Base-by-base conservation (phyloP, 2,329 filamentous ascomycete species). In the Claviceps arundinis region DNA sequence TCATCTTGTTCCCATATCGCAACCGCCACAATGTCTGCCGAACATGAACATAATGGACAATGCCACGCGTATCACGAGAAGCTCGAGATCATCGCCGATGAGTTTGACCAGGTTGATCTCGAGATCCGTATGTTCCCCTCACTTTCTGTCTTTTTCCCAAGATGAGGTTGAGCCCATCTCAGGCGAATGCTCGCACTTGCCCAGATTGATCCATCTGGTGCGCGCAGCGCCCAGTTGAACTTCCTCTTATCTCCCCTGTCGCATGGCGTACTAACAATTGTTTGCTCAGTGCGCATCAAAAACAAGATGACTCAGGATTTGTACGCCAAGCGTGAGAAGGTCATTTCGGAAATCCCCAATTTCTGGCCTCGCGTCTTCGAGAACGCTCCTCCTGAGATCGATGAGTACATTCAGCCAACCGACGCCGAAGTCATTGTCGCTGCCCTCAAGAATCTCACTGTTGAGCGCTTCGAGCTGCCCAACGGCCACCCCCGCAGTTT, bases 291-390 rank as follows among this genome's bases (percentile, higher is more conserved):
- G 63, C 84, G 86, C 63, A 77, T 85, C 63, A 84, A 90, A 67
- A 78, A 84, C 60, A 71, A 77, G 58, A 75, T 89, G 60, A 78
- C 80, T 62, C 73, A 75, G 55, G 77, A 84, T 45, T 78, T 95
- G 56, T 95, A 89, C 73, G 75, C 78, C 61, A 87, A 86, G 71
- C 88, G 91, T 65, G 75, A 80, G 58, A 76, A 80, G 60, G 70
- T 89, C 57, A 73, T 93, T 57, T 69, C 78, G 57, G 75, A 83
- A 63, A 90, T 96, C 64, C 80, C 82, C 60, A 82, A 87, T 72
- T 98, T 97, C 80, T 97, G 93, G 93, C 77, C 87, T n/a, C 80
- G 94, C 54, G 90, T 96, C 53, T 78, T 97, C 66, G 87, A 95
- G 73, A 85, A 89, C 71, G 83, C 87, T 2, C 89, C 90, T 2